phyloP scores from a whole-genome alignment of 1,284 basidiomycete genomes.

The Tetrapyrgos nigripes region DNA sequence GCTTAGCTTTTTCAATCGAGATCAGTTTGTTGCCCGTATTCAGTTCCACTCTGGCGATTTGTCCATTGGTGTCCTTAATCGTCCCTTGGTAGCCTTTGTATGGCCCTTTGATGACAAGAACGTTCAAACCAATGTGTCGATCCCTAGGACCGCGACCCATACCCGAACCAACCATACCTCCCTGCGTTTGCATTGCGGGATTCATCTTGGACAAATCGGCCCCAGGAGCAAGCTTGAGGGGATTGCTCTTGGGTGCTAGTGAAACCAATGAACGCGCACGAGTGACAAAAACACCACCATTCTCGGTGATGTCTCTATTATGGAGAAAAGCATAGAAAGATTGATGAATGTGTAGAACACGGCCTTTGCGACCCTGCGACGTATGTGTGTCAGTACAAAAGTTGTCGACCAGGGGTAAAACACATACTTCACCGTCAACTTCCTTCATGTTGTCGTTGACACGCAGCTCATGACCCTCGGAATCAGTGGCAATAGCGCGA shows the following conservation, averaged over 20 bases:
- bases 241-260: slow-evolving; percentile 83
- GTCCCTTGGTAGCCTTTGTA: slow-evolving; percentile 93
- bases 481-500: slow-evolving; percentile 89
- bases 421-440: slow-evolving; percentile 82
- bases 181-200: slow-evolving; percentile 73
- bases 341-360: slow-evolving; percentile 94
- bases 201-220: slow-evolving; percentile 97
- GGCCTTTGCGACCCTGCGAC: slow-evolving; percentile 83
- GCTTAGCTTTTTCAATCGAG: slow-evolving; percentile 82
- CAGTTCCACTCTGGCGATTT: slow-evolving; percentile 89
- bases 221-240: slow-evolving; percentile 61
- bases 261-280: slow-evolving; percentile 82
- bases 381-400: slow-evolving; percentile 11
- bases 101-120: slow-evolving; percentile 87
- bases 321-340: slow-evolving; percentile 95
- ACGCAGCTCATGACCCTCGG: slow-evolving; percentile 84
- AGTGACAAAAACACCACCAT: slow-evolving; percentile 94
- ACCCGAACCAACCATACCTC: slow-evolving; percentile 84
- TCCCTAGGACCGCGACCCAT: slow-evolving; percentile 82
- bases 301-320: slow-evolving; percentile 90
- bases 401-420: neutral
- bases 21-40: slow-evolving; percentile 92
- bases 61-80: slow-evolving; percentile 95
- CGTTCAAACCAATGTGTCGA: slow-evolving; percentile 81
- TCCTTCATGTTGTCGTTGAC: slow-evolving; percentile 96